Conservation (phyloP, 2,329 filamentous ascomycete genomes). For the Alternaria longipes region DNA sequence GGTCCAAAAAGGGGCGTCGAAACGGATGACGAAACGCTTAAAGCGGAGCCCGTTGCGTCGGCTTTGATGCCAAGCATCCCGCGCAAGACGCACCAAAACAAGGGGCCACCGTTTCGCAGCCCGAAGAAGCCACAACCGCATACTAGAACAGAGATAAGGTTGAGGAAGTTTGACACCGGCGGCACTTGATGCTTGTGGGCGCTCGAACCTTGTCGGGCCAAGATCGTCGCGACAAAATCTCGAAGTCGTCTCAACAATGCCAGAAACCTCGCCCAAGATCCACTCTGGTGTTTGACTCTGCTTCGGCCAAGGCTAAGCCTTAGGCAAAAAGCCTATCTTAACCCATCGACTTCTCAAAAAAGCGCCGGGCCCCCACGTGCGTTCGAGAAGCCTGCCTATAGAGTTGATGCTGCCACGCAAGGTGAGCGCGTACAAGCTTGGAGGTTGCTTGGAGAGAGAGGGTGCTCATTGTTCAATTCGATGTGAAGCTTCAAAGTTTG, state of each 20-base stretch:
- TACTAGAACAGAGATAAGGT: constrained; percentile 28
- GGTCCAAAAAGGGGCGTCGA: constrained; percentile 36
- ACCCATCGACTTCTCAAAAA: constrained; percentile 17
- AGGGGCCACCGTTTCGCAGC: constrained; percentile 38
- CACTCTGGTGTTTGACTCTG: constrained; percentile 33
- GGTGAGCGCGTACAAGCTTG: constrained; percentile 6
- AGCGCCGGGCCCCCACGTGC: constrained; percentile 14
- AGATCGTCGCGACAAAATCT: constrained; percentile 15
- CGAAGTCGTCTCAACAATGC: constrained; percentile 31
- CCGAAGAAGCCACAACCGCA: constrained; percentile 32
- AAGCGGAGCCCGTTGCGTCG: constrained; percentile 43
- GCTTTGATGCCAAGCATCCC: constrained; percentile 43
- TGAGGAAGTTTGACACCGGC: constrained; percentile 18
- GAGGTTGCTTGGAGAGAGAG: background rate
- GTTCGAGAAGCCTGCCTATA: constrained; percentile 6
- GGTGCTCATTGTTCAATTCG: background rate
- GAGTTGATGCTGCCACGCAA: constrained; percentile 3
- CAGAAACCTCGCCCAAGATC: constrained; percentile 23
- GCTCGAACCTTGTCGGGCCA: constrained; percentile 25
- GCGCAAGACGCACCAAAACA: constrained; percentile 37
- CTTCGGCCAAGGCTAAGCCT: constrained; percentile 33
- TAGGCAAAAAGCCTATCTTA: constrained; percentile 32
- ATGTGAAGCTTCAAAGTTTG: background rate
- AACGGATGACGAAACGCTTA: constrained; percentile 47
- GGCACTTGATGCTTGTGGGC: constrained; percentile 24